Percentiles rank a stretch among this genome's conserved stretches.
Evolutionary conservation across 1,284 basidiomycete genomes (phyloP).

Genomic region (Irpex rosettiformis): DNA sequence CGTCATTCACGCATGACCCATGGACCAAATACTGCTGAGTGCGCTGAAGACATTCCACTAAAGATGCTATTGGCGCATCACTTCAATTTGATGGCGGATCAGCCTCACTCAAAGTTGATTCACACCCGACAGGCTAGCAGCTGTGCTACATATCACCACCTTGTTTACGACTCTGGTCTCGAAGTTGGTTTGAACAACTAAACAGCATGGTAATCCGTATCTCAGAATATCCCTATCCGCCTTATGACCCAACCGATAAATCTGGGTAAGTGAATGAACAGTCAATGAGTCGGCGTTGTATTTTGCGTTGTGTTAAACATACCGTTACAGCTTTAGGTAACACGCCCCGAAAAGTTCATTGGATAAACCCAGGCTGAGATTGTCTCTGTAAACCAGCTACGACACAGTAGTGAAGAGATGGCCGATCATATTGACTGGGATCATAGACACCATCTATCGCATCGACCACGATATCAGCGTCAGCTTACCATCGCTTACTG

Average conservation of each 20-base stretch:
- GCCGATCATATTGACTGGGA: constrained; percentile 85
- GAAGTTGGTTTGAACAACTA: background rate
- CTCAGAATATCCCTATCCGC: constrained; percentile 44
- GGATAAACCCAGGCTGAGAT: constrained; percentile 18
- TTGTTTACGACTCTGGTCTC: background rate
- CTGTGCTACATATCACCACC: too few species aligned
- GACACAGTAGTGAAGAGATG: constrained; percentile 67
- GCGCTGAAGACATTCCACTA: too few species aligned
- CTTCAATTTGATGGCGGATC: background rate
- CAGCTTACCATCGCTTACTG: constrained; percentile 23
- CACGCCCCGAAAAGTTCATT: constrained; percentile 31
- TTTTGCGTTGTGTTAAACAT: background rate
- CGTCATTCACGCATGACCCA: too few species aligned
- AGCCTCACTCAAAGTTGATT: background rate
- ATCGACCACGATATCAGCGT: constrained; percentile 46
- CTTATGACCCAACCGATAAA: constrained; percentile 67
- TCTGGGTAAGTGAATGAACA: constrained; percentile 37
- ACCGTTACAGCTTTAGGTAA: constrained; percentile 5
- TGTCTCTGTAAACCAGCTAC: constrained; percentile 49
- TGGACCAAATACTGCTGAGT: too few species aligned
- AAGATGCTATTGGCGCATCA: too few species aligned
- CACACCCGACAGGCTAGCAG: background rate
- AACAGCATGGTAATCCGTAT: background rate
- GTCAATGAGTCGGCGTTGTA: background rate
- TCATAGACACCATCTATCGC: constrained; percentile 71